phyloP scores from a whole-genome alignment of 2,329 filamentous ascomycete species.

The Fusarium guadeloupense region DNA sequence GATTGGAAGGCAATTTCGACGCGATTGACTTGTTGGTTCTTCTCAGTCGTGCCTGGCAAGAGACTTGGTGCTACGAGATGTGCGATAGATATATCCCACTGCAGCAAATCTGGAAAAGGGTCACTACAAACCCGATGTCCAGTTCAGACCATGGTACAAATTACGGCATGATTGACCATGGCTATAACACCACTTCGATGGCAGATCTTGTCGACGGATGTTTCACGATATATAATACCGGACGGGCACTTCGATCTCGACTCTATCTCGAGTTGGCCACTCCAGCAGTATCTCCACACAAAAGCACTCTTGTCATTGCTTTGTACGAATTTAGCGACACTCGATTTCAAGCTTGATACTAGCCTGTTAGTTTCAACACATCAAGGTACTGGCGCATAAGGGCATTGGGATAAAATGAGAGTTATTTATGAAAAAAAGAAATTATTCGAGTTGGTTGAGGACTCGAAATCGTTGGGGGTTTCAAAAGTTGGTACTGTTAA shows the following conservation, averaged over 20 bases:
- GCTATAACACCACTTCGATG: conserved; percentile 6
- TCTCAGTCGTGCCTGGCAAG: conserved; percentile 1
- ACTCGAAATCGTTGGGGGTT: neutral
- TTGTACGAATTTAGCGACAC: conserved; percentile 13
- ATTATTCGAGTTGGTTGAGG: conserved; percentile 2
- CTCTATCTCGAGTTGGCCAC: conserved; percentile 5
- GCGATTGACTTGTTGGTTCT: conserved; percentile 34
- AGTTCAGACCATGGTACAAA: neutral
- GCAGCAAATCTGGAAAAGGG: conserved; percentile 21
- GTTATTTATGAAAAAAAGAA: neutral
- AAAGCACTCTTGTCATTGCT: conserved; percentile 23
- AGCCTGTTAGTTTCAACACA: neutral
- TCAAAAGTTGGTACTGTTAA: conserved; percentile 27
- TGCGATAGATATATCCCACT: conserved; percentile 43
- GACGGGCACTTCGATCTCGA: conserved; percentile 18
- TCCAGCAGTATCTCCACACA: conserved; percentile 27
- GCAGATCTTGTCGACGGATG: conserved; percentile 24
- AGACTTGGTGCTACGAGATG: conserved; percentile 21
- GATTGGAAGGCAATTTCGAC: conserved; percentile 38
- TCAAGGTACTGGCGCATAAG: conserved; percentile 13
- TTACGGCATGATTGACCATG: neutral
- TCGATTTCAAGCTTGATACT: conserved; percentile 7
- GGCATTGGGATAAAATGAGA: conserved; percentile 14
- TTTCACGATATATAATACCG: conserved; percentile 15
- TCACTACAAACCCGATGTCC: neutral